Evolutionary conservation across 1,284 basidiomycete species (phyloP).

Genomic region (Inonotus obliquus): DNA sequence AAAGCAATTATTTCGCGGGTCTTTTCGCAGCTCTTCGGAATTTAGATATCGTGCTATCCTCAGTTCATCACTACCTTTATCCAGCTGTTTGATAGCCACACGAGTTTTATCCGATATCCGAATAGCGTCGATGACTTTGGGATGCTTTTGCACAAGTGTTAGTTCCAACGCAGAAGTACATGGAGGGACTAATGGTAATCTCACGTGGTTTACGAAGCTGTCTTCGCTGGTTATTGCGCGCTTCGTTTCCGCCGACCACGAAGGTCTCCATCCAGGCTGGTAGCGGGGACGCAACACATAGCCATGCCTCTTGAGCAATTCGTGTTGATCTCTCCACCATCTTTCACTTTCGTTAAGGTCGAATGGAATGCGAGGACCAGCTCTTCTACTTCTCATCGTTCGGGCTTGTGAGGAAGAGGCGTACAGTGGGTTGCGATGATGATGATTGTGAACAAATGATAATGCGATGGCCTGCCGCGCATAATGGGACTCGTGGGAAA

Average conservation of each 20-base stretch:
- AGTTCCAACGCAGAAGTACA: neutral
- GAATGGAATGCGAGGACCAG: too few species aligned
- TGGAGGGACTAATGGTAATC: neutral
- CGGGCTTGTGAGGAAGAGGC: too few species aligned
- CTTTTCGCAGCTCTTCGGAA: neutral
- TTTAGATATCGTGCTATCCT: conserved; percentile 10
- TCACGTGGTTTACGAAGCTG: neutral
- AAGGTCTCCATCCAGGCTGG: conserved; percentile 22
- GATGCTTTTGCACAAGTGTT: neutral
- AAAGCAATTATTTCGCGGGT: conserved; percentile 19
- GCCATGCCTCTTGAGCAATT: conserved; percentile 6
- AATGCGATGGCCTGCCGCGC: too few species aligned
- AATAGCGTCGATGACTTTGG: neutral
- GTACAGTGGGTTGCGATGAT: too few species aligned
- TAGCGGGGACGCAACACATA: conserved; percentile 23
- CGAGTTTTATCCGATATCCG: neutral
- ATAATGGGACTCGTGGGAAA: too few species aligned
- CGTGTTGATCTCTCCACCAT: conserved; percentile 7
- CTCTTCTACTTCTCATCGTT: too few species aligned
- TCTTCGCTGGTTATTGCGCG: conserved; percentile 19
- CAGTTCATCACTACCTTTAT: neutral
- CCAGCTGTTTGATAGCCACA: neutral
- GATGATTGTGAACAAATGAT: too few species aligned
- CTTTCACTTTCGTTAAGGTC: neutral
- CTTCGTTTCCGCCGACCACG: conserved; percentile 19